Conservation (phyloP, 345 rosid species). For the Stellera chamaejasme region DNA sequence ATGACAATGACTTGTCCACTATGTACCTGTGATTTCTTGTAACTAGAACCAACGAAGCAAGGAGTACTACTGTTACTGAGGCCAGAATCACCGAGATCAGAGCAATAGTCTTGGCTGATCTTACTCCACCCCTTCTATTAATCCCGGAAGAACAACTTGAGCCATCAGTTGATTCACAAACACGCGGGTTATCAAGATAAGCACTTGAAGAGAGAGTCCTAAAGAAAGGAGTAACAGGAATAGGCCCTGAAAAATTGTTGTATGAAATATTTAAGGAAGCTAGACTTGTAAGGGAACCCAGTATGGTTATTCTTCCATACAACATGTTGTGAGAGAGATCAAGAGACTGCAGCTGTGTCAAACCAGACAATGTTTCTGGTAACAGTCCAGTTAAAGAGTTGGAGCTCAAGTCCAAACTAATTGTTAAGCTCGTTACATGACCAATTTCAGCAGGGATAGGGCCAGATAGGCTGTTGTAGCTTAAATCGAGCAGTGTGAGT, state of each 20-base stretch:
- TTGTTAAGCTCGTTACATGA: slow-evolving; percentile 66
- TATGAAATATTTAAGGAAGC: slow-evolving; percentile 78
- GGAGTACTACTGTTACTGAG: slow-evolving; percentile 41
- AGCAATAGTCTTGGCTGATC: slow-evolving; percentile 64
- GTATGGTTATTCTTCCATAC: slow-evolving; percentile 55
- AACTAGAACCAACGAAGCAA: slow-evolving; percentile 59
- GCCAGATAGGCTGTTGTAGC: slow-evolving; percentile 71
- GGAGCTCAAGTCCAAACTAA: slow-evolving; percentile 70
- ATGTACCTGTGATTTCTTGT: slow-evolving; percentile 50
- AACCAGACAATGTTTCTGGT: slow-evolving; percentile 52
- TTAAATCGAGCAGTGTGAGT: slow-evolving; percentile 78
- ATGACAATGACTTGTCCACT: slow-evolving; percentile 39
- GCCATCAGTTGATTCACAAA: slow-evolving; percentile 67
- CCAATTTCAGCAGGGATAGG: slow-evolving; percentile 75
- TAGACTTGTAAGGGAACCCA: slow-evolving; percentile 82
- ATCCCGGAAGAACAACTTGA: slow-evolving; percentile 58
- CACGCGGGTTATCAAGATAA: slow-evolving; percentile 50
- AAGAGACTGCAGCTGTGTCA: slow-evolving; percentile 83
- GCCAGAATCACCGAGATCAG: slow-evolving; percentile 54
- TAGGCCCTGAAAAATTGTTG: slow-evolving; percentile 90
- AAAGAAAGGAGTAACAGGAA: slow-evolving; percentile 84
- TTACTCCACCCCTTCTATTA: slow-evolving; percentile 30
- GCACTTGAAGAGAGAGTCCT: slow-evolving; percentile 56
- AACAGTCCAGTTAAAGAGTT: slow-evolving; percentile 61
- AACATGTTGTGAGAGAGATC: slow-evolving; percentile 75